Base-by-base conservation (phyloP, 2,329 filamentous ascomycete species). In the Claviceps capensis region DNA sequence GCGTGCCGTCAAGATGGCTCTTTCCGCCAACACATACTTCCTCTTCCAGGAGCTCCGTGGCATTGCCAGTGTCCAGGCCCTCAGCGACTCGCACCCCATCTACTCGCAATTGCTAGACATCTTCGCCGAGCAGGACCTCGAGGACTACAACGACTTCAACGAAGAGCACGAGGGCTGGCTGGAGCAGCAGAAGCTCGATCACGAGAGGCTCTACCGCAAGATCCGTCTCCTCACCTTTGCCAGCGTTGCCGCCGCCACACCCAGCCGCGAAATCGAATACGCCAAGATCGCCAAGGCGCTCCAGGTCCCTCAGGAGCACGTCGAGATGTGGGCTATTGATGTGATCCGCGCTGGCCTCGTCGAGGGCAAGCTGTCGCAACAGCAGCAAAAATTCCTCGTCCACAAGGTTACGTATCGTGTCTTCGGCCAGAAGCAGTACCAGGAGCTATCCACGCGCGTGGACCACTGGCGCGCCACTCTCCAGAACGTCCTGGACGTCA, bases 251-350 rank as follows among this genome's bases (percentile, higher is more conserved):
- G 88, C 91, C 40, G 82, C 85, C 59, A 85, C 85, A 22, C 84
- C 86, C 55, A 87, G 82, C 62, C 86, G 91, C 63, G 88, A 93
- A 63, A 85, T 98, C 50, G 85, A 91, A 55, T 98, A 98, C 72
- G 76, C 78, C 59, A 80, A 80, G 63, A 96, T 98, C 65, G 81
- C 86, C 58, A 85, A 85, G 65, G 85, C 88, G 5, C 81, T 98
- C 47, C 85, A 93, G 69, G 83, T 98, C 52, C 82, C 88, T 46
- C 65, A 73, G 47, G 83, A 86, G 57, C 88, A 97, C 57, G 88
- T 97, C 43, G 93, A 98, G 77, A 86, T 91, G 78, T 98, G 93
- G 93, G 88, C 94, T 59, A 98, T 98, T 63, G 93, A 98, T 68
- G 90, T 94, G 60, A 96, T 98, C 71, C 88, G 93, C 60, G 88